Evolutionary conservation across 2,329 filamentous ascomycete species (phyloP), one percentile per base, ranked within the genome.

Genomic region (Penicillium sp.): DNA sequence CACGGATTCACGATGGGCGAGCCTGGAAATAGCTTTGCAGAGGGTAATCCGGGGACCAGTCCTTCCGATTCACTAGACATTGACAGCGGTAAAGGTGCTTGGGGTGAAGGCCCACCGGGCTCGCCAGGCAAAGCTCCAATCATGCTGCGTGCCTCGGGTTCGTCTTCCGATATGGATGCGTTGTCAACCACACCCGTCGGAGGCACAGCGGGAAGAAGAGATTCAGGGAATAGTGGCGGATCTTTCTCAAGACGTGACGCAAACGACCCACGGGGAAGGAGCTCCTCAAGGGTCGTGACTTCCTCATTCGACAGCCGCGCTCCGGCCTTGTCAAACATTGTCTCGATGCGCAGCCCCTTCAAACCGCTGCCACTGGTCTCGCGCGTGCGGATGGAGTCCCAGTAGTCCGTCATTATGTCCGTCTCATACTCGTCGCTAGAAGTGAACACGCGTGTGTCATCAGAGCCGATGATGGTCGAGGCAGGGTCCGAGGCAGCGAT

Each of bases 381-480:
- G 51, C 77, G 71, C 7, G 79, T 83, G 42, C 77, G 78, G 42
- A 81, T 67, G 33, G 80, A 83, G 61, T 83, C 80, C 63, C 78
- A 83, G 16, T 75, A 80, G 48, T 83, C 80, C 50, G 77, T 81
- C 51, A 78, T 73, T 47, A 77, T 71, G 51, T 82, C 80, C 33
- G 74, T 74, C 45, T 80, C 80, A 51, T 81, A 77, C 49, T 81
- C 79, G 45, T 81, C 78, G 19, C 73, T 70, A 15, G 76, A 80
- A 27, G 73, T 74, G 47, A 79, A 70, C 19, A 74, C 69, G 39
- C 75, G 73, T 47, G 74, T 74, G 51, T 82, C 80, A 54, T 83
- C 80, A 18, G 80, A 83, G 13, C 77, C 79, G 36, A 79, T 70
- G 28, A 78, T 67, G 36, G 77, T 79, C 20, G 79, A 81, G 19